A percentile compares a stretch with the other conserved stretches of the same genome.
phyloP scores from a whole-genome alignment of 2,329 filamentous ascomycete species.

The Monosporascus sp. region DNA sequence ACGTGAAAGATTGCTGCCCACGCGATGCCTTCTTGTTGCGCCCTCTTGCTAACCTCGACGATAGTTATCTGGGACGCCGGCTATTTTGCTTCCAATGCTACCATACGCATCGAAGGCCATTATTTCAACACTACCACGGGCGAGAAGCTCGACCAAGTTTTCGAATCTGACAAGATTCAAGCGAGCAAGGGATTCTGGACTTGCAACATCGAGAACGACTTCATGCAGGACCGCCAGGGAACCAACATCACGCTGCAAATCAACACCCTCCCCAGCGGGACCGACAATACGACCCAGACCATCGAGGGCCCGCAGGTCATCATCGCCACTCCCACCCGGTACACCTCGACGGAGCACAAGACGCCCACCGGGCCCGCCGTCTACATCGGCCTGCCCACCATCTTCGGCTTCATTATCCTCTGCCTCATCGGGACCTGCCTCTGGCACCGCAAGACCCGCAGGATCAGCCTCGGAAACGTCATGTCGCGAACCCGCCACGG shows the following conservation, averaged over 20 bases:
- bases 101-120: constrained; percentile 25
- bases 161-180: constrained; percentile 29
- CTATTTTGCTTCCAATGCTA: constrained; percentile 40
- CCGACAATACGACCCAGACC: constrained; percentile 18
- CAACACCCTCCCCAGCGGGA: constrained; percentile 29
- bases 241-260: constrained; percentile 47
- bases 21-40: not conserved
- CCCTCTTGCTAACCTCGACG: not conserved
- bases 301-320: constrained; percentile 36
- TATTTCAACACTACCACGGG: constrained; percentile 27
- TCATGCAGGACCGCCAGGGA: constrained; percentile 30
- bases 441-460: constrained; percentile 47
- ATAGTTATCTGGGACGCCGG: constrained; percentile 53
- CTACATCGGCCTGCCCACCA: constrained; percentile 46
- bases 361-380: constrained; percentile 35
- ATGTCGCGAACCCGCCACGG: constrained; percentile 41
- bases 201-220: constrained; percentile 32
- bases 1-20: constrained; percentile 1
- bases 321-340: constrained; percentile 31
- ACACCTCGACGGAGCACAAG: constrained; percentile 23
- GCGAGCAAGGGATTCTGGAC: constrained; percentile 44
- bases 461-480: constrained; percentile 46
- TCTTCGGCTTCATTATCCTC: constrained; percentile 41
- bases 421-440: constrained; percentile 50
- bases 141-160: constrained; percentile 27